Base-by-base conservation (phyloP, 1,284 basidiomycete genomes). In the Apiotrichum montevideense region DNA sequence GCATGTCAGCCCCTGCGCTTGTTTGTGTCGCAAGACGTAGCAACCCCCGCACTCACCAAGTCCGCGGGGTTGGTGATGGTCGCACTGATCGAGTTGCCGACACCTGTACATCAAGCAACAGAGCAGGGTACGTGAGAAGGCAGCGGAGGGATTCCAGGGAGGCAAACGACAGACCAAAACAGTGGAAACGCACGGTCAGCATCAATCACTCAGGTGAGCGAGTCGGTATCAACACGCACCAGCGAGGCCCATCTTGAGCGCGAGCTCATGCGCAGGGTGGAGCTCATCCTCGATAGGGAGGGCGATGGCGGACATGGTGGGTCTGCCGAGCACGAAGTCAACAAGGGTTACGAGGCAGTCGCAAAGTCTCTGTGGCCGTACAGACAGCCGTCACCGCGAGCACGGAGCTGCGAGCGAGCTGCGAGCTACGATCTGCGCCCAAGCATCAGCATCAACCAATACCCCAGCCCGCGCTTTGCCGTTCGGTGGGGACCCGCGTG, bases 251-350 rank as follows among this genome's bases (percentile, higher is more conserved):
- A 60, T 60, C 45, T 60, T 60, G 40, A 60, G 49, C 32, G 44
- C 58, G 3, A 60, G 44, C 58, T 60, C 58, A 35, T 60, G 58
- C 6, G 58, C 57, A 8, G 57, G 57, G n/a, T 58, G 57, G 13
- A 54, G 48, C 44, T 39, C 35, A 21, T 54, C 52, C 52, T 57
- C 56, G 37, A 57, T 10, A 4, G 67, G 43, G 65, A 68, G 29
- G 63, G 67, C 13, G 66, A 69, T 41, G 63, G 71, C 45, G 65
- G 66, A 43, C 59, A 72, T 29, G 68, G 67, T 10, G 56, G 61
- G 37, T 29, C 29, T 29, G 29, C 29, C 29, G 29, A 29, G 29
- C 29, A 29, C 29, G 29, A 29, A 29, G 29, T 29, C 29, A 29
- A 29, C 29, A 29, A 29, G 3, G 29, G 29, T 29, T 29, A 29